These are phyloP conservation scores for Pholiota molesta DNA, from an alignment of 768 basidiomycete genomes.

Conservation along the genomic window DNA sequence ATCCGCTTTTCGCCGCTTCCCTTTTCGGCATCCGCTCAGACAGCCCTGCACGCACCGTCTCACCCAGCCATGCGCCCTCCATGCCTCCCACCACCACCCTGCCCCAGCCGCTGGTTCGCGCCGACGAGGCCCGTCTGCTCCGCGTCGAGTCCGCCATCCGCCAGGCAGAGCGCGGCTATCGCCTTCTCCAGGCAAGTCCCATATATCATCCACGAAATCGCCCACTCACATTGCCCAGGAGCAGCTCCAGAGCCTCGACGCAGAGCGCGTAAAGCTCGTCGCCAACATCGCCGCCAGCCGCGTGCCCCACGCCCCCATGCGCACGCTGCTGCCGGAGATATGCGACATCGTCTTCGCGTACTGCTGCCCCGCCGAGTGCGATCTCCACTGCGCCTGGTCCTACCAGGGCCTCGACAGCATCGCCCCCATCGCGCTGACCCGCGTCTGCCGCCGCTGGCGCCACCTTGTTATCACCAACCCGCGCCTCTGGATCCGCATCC, in stretches of 20 bases:
- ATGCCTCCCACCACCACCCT: neutral
- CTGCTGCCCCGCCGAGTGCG: constrained; percentile 16
- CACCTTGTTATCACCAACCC: constrained; percentile 22
- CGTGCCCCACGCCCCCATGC: constrained; percentile 19
- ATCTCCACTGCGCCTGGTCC: constrained; percentile 9
- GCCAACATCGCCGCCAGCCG: constrained; percentile 13
- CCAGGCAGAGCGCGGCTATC: neutral
- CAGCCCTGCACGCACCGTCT: neutral
- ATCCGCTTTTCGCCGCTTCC: constrained; percentile 31
- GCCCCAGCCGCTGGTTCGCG: no score
- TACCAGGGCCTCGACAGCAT: constrained; percentile 1
- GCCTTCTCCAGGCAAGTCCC: neutral
- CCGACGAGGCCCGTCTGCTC: neutral
- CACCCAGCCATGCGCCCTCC: neutral
- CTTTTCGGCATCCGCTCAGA: neutral
- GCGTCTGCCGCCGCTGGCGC: constrained; percentile 26
- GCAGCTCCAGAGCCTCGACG: constrained; percentile 1
- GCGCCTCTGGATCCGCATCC: constrained; percentile 21
- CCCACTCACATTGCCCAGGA: neutral
- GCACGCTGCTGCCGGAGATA: constrained; percentile 22
- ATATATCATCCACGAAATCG: neutral
- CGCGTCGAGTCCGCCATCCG: neutral
- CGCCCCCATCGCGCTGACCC: constrained; percentile 18
- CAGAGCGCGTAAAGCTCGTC: constrained; percentile 18
- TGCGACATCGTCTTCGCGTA: constrained; percentile 24